Base-by-base conservation (phyloP, 2,329 filamentous ascomycete genomes). In the Arachnopeziza araneosa region DNA sequence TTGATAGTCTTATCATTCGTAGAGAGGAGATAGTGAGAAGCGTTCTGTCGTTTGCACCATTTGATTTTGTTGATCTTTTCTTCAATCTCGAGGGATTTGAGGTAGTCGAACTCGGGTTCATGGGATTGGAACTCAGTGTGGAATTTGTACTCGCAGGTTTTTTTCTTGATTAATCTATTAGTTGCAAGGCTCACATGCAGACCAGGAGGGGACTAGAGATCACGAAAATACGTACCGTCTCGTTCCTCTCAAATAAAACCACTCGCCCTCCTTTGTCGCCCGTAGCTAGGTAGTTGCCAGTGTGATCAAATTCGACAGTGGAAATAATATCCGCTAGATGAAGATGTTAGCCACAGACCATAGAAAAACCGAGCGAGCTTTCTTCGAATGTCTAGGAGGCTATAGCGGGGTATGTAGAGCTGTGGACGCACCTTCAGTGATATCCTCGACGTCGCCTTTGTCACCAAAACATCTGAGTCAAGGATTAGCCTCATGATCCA, bases 11-110 rank as follows among this genome's bases (percentile, higher is more conserved):
- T 99, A 81, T 99, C 95, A 75, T 99, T 99, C 70, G 95, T 99
- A 51, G 95, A 98, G 60, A 99, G 85, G 56, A 99, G 86, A 76
- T 96, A 99, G 79, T 99, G 95, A 59, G 95, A 98, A 63, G 93
- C 90, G 81, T 99, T 99, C 78, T 98, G 93, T 77, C 95, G 88
- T 73, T 90, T 88, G 77, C 95, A 99, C 95, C 95, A 99, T 78
- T 98, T 99, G 80, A 99, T 99, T 83, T 99, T 99, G 84, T 99
- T 99, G 83, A 99, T 99, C 81, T 99, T 99, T 78, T 99, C 95
- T 83, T 99, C 95, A 73, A 99, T 99, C 78, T 99, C 95, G 69
- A 99, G 84, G 36, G 95, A 99, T 79, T 99, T 99, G 67, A 99
- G 85, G 76, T 99, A 99, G 77, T 99, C 95, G 77, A 99, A 99